phyloP scores from a whole-genome alignment of 768 basidiomycete genomes.

The Psilocybe subaeruginosa region DNA sequence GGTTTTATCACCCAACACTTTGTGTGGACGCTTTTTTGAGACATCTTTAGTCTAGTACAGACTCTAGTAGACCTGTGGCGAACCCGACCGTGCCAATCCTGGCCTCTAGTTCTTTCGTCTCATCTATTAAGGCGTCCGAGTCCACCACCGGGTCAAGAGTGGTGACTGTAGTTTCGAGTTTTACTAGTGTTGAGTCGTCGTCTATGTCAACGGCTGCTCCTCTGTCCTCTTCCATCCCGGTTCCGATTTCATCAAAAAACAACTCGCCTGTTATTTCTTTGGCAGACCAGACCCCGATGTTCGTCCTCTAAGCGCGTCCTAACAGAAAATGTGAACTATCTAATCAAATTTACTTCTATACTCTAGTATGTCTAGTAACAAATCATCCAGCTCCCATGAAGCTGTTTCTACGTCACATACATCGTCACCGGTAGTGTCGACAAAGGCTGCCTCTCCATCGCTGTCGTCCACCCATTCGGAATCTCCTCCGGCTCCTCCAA shows the following conservation, averaged over 20 bases:
- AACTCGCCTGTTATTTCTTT: constrained; percentile 3
- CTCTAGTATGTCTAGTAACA: not conserved
- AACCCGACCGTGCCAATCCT: not conserved
- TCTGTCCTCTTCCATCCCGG: not conserved
- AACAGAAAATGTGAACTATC: not conserved
- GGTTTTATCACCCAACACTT: not conserved
- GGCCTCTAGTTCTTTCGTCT: not conserved
- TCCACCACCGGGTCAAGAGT: not conserved
- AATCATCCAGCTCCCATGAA: not conserved
- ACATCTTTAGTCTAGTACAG: not conserved
- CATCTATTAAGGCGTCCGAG: not conserved
- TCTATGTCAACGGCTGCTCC: constrained; percentile 6
- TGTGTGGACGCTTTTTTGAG: not conserved
- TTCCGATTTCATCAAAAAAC: constrained; percentile 3
- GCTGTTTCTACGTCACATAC: not conserved
- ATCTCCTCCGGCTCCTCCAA: constrained; percentile 9
- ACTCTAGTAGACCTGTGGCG: not conserved
- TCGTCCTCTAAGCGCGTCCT: not conserved
- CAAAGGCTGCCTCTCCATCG: not conserved
- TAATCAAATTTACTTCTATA: not conserved
- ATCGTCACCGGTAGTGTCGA: not conserved
- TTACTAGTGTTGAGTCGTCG: not conserved
- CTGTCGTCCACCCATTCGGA: not conserved
- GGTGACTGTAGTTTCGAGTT: not conserved
- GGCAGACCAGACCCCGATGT: not conserved